Conservation (phyloP, 345 rosid species). For the Brassica rapa region DNA sequence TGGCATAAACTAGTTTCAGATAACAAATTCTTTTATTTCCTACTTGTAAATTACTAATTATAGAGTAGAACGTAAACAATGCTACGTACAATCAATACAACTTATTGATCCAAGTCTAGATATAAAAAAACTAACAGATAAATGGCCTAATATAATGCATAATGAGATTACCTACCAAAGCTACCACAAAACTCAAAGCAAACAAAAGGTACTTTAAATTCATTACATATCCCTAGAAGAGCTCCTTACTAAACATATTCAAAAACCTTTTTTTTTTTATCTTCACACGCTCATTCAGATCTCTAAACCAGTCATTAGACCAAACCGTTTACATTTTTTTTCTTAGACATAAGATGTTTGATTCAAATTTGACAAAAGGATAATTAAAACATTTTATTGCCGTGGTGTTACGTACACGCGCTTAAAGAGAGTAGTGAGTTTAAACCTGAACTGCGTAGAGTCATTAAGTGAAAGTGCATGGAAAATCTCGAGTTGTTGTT, state of each 20-base stretch:
- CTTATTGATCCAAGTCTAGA: not conserved
- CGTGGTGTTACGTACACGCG: constrained; percentile 3
- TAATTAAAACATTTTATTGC: not conserved
- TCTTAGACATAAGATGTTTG: not conserved
- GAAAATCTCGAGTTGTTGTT: constrained; percentile 47
- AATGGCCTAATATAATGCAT: not conserved
- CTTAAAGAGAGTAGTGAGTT: constrained; percentile 11
- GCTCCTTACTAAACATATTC: constrained; percentile 1
- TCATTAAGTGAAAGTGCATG: constrained; percentile 47
- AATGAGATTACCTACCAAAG: not conserved
- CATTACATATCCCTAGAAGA: constrained; percentile 30
- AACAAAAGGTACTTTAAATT: not conserved
- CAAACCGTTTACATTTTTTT: not conserved
- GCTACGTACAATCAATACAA: not conserved
- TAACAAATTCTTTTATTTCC: not conserved
- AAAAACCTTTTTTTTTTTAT: not conserved
- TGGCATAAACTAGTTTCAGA: not conserved
- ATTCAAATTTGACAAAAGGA: not conserved
- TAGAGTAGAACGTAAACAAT: not conserved
- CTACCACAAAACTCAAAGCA: constrained; percentile 15
- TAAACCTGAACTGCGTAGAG: constrained; percentile 33
- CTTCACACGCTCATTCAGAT: constrained; percentile 17
- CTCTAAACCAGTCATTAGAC: not conserved
- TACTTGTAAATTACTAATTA: not conserved
- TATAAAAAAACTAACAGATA: not conserved